A percentile compares a stretch with the other conserved stretches of the same genome.
Evolutionary conservation across 257 asterid species (phyloP).

Genomic region (Anisodus tanguticus): DNA sequence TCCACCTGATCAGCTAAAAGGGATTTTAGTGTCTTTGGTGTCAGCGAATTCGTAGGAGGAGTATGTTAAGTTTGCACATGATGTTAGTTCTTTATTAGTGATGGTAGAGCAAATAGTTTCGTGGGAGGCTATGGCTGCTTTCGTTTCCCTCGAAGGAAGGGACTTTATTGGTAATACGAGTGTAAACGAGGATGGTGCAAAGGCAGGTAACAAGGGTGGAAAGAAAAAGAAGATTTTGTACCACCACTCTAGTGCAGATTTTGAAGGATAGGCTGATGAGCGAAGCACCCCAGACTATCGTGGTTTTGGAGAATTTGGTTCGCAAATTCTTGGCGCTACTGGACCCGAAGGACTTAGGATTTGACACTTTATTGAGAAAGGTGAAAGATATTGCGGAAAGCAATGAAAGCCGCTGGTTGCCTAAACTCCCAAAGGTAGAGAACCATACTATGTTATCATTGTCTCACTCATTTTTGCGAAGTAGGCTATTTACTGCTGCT

Average conservation of each 20-base stretch:
- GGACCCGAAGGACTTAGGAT: conserved; percentile 56
- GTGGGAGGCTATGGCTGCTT: conserved; percentile 77
- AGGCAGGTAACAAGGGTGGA: conserved; percentile 46
- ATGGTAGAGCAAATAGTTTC: conserved; percentile 61
- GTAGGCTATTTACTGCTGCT: neutral
- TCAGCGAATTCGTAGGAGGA: conserved; percentile 51
- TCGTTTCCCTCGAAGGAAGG: conserved; percentile 64
- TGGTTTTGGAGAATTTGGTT: conserved; percentile 45
- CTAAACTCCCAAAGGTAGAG: conserved; percentile 81
- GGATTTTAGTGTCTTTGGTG: conserved; percentile 43
- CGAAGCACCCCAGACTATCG: conserved; percentile 27
- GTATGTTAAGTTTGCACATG: conserved; percentile 52
- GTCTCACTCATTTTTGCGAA: neutral
- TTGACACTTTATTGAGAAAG: conserved; percentile 57
- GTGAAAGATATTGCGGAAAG: conserved; percentile 88
- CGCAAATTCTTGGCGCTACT: conserved; percentile 48
- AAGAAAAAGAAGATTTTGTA: conserved; percentile 71
- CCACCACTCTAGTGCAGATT: conserved; percentile 63
- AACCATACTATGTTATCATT: conserved; percentile 1
- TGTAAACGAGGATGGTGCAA: conserved; percentile 35
- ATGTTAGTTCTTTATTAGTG: conserved; percentile 48
- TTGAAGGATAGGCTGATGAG: conserved; percentile 61
- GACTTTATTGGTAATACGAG: conserved; percentile 41
- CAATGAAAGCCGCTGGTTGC: conserved; percentile 88
- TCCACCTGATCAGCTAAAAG: conserved; percentile 39